Percentiles rank a stretch among this genome's conserved stretches.
Evolutionary conservation across 2,329 filamentous ascomycete genomes (phyloP).

Genomic region (Neocucurbitaria cava): DNA sequence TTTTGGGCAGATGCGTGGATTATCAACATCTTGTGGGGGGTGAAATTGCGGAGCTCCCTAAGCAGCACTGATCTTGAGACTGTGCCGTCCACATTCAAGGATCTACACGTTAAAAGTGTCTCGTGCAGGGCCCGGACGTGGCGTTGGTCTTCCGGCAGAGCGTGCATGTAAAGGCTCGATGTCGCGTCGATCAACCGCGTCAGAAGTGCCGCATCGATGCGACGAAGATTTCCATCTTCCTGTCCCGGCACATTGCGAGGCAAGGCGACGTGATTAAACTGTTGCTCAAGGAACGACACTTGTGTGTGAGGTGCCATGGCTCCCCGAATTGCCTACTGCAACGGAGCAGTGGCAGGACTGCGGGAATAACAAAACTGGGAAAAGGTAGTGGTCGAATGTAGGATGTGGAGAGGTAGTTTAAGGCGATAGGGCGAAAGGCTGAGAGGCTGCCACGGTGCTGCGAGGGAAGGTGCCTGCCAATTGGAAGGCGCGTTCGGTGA

Average conservation of each 20-base stretch:
- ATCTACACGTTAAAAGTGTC: constrained; percentile 21
- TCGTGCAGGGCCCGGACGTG: constrained; percentile 22
- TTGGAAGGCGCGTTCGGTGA: not conserved
- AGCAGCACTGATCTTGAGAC: constrained; percentile 30
- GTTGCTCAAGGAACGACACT: constrained; percentile 25
- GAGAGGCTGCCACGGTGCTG: not conserved
- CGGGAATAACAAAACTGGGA: not conserved
- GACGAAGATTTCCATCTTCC: constrained; percentile 37
- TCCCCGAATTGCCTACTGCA: constrained; percentile 4
- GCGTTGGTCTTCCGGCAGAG: constrained; percentile 10
- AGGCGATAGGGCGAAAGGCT: not conserved
- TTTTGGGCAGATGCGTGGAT: constrained; percentile 59
- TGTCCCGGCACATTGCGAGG: constrained; percentile 49
- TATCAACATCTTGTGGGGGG: constrained; percentile 44
- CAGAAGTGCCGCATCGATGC: constrained; percentile 38
- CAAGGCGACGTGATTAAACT: constrained; percentile 49
- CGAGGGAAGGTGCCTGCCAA: not conserved
- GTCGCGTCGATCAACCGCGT: constrained; percentile 36
- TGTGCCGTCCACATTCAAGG: constrained; percentile 30
- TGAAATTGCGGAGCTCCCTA: constrained; percentile 24
- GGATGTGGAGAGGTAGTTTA: not conserved
- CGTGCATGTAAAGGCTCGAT: constrained; percentile 19
- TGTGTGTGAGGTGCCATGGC: constrained; percentile 24
- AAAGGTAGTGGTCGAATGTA: not conserved
- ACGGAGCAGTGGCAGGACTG: constrained; percentile 1